Base-by-base conservation (phyloP, 208 protist species). In the Leishmania turanica region DNA sequence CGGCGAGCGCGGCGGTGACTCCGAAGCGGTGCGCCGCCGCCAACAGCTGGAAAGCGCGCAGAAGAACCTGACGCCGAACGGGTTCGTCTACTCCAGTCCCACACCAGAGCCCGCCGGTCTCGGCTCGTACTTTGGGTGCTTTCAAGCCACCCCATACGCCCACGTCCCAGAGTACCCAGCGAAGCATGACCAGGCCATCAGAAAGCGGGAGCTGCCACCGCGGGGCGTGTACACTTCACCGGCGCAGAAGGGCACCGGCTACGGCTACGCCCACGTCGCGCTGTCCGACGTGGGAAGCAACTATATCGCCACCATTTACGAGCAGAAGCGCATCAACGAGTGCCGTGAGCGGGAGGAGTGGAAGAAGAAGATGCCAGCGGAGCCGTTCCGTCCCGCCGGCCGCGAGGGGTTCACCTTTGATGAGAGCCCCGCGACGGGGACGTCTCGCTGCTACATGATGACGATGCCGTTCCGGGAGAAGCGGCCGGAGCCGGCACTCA, bases 301-400 rank as follows among this genome's bases (percentile, higher is more conserved):
- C 31, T 96, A 98, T 86, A 95, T 98, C 68, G 93, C 93, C 17
- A 95, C 79, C 49, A 90, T 96, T 42, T 96, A 98, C 81, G 95
- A 96, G 45, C 91, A 95, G 74, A 87, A 70, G 21, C 89, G 89
- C 65, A 84, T 93, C 70, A 95, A 95, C 54, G 89, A 79, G 9
- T 83, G 82, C 6, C 70, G 66, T n/a, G 92, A 93, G 53, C 89
- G 89, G 5, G 87, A 92, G 74, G 58, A 60, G 71, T 92, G 88
- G 90, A 77, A 82, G 15, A 77, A 81, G 77, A 88, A 88, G 65
- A 96, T 98, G 93, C 90, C 92, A 9, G 86, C 87, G 1, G 92
- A 89, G 78, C 78, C 92, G 9, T 98, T 96, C 80, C 87, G 81
- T 45, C 92, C 91, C 31, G 64, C 69, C 24, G 93, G 93, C 13